Conservation (phyloP, 768 basidiomycete species). For the Boletus rufocinnamomeus region DNA sequence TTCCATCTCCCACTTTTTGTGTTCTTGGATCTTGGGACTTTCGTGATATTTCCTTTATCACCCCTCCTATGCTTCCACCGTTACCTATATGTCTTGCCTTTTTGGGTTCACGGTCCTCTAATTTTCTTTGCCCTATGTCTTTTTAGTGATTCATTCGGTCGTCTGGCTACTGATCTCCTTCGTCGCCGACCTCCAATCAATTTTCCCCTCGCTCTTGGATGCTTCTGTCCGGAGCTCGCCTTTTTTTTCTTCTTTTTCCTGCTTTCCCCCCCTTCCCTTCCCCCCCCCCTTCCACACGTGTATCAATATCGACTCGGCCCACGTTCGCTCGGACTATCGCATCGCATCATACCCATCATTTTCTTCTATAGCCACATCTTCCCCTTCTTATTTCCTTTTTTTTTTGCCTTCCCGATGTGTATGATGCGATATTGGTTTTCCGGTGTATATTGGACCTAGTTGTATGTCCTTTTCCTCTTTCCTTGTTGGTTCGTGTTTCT, state of each 20-base stretch:
- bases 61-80: slow-evolving; percentile 18
- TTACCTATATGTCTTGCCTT: slow-evolving; percentile 22
- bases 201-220: neutral
- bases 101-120: slow-evolving; percentile 27
- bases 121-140: slow-evolving; percentile 24
- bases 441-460: slow-evolving; percentile 32
- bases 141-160: slow-evolving; percentile 30
- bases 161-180: slow-evolving; percentile 24
- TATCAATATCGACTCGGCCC: slow-evolving; percentile 38
- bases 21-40: slow-evolving; percentile 46
- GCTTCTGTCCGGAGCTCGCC: neutral
- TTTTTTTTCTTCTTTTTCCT: neutral
- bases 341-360: slow-evolving; percentile 34
- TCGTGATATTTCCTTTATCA: slow-evolving; percentile 27
- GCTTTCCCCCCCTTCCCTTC: neutral
- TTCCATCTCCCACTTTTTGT: slow-evolving; percentile 36
- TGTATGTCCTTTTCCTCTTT: slow-evolving; percentile 14
- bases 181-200: slow-evolving; percentile 5
- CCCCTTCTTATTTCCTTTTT: neutral
- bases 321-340: slow-evolving; percentile 32
- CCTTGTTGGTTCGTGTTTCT: slow-evolving; percentile 1
- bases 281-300: slow-evolving; percentile 14
- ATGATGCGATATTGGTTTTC: slow-evolving; percentile 38
- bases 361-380: slow-evolving; percentile 26
- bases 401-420: slow-evolving; percentile 23